Evolutionary conservation across 1,284 basidiomycete species (phyloP).

Genomic region (Malassezia nana): DNA sequence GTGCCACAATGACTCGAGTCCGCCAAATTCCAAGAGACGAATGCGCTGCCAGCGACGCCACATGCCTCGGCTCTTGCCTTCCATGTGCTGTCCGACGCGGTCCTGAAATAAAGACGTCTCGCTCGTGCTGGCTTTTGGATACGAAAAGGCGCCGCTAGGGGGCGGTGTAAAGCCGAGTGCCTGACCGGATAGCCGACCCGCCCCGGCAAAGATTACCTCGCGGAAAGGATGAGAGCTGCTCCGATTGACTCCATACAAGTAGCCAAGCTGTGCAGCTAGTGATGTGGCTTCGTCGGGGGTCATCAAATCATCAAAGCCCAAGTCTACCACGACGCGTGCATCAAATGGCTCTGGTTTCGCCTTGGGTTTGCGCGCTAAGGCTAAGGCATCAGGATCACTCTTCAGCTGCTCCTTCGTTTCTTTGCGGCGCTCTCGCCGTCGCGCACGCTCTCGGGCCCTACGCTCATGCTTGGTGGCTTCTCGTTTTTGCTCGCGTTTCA

Average conservation of each 20-base stretch:
- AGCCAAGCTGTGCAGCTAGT: constrained; percentile 74
- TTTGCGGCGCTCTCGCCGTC: constrained; percentile 50
- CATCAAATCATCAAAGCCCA: constrained; percentile 92
- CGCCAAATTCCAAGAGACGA: constrained; percentile 64
- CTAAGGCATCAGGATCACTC: constrained; percentile 48
- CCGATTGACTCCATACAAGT: constrained; percentile 77
- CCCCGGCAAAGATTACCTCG: constrained; percentile 65
- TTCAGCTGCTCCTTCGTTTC: not conserved
- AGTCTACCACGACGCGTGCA: constrained; percentile 67
- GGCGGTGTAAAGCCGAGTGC: constrained; percentile 8
- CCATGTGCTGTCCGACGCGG: constrained; percentile 60
- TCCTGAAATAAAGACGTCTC: constrained; percentile 51
- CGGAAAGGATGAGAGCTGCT: constrained; percentile 62
- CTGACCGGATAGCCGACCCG: constrained; percentile 42
- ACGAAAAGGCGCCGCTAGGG: constrained; percentile 1
- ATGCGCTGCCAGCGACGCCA: constrained; percentile 71
- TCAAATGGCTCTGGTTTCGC: constrained; percentile 50
- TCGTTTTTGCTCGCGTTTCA: constrained; percentile 52
- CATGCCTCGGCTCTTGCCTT: constrained; percentile 62
- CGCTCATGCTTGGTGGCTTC: constrained; percentile 65
- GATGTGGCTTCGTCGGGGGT: constrained; percentile 84
- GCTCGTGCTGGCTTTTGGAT: constrained; percentile 3
- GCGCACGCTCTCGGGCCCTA: constrained; percentile 57
- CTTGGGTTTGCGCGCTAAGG: constrained; percentile 50
- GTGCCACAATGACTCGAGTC: constrained; percentile 23